These are phyloP conservation scores for Chaetomiaceae sp. DNA, from an alignment of 2,329 filamentous ascomycete genomes.

Conservation along the genomic window DNA sequence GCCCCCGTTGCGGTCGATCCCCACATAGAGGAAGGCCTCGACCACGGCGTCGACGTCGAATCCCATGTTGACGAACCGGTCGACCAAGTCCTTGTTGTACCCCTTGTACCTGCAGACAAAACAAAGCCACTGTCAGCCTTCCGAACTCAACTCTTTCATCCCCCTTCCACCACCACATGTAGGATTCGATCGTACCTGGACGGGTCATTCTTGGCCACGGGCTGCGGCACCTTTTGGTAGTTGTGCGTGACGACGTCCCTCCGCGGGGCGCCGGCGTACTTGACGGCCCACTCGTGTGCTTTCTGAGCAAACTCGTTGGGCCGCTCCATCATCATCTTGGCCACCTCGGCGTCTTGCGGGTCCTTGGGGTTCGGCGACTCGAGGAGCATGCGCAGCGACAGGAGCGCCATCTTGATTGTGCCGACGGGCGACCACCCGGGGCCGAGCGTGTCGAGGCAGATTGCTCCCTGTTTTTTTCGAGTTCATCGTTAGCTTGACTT, in stretches of 20 bases:
- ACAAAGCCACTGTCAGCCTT: neutral
- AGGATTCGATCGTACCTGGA: constrained; percentile 11
- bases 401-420: constrained; percentile 90
- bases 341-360: constrained; percentile 93
- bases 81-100: constrained; percentile 78
- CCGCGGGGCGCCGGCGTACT: constrained; percentile 70
- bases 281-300: constrained; percentile 86
- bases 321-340: constrained; percentile 77
- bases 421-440: constrained; percentile 92
- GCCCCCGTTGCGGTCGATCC: constrained; percentile 73
- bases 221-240: constrained; percentile 47
- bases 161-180: neutral
- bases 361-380: constrained; percentile 93
- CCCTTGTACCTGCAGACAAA: constrained; percentile 64
- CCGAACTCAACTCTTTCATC: neutral
- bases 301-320: constrained; percentile 75
- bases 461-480: constrained; percentile 85
- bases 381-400: constrained; percentile 89
- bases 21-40: constrained; percentile 73
- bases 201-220: constrained; percentile 23
- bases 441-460: constrained; percentile 90
- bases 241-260: constrained; percentile 35
- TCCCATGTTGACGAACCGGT: constrained; percentile 85
- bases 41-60: constrained; percentile 87
- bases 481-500: constrained; percentile 11